Conservation (phyloP, 2,329 filamentous ascomycete genomes). For the Tolypocladium amazonense region DNA sequence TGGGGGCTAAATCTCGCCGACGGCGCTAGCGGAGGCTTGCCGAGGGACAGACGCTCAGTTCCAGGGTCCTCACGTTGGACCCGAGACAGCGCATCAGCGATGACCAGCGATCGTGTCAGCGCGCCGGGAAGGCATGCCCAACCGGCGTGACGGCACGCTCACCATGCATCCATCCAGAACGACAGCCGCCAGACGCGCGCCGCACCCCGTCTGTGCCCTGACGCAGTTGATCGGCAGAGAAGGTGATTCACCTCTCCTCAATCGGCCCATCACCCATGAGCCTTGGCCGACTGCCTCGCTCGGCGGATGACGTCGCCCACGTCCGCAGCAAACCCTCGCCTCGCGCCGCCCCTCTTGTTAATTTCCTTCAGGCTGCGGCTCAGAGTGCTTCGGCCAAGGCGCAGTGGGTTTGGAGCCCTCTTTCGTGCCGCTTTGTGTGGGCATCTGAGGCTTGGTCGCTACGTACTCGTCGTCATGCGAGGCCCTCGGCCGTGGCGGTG, state of each 20-base stretch:
- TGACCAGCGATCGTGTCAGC: background rate
- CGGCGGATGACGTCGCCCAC: background rate
- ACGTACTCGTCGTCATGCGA: background rate
- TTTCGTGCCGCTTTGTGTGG: background rate
- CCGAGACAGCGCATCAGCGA: too few species aligned
- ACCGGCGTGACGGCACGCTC: background rate
- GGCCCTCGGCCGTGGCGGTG: background rate
- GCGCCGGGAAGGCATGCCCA: background rate
- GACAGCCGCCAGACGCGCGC: background rate
- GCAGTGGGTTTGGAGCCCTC: background rate
- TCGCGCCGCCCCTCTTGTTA: background rate
- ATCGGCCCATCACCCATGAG: too few species aligned
- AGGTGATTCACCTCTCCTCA: too few species aligned
- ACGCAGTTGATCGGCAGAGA: too few species aligned
- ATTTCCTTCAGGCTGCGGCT: too few species aligned
- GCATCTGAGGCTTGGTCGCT: background rate
- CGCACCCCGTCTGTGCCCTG: background rate
- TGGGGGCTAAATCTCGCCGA: background rate
- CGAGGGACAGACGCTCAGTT: background rate
- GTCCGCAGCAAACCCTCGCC: background rate
- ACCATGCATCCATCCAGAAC: background rate
- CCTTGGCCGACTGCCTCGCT: background rate
- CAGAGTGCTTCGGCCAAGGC: background rate
- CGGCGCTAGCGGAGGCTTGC: background rate
- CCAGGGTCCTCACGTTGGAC: background rate